Conservation (phyloP, 768 basidiomycete genomes). For the Cyclocybe cylindracea region DNA sequence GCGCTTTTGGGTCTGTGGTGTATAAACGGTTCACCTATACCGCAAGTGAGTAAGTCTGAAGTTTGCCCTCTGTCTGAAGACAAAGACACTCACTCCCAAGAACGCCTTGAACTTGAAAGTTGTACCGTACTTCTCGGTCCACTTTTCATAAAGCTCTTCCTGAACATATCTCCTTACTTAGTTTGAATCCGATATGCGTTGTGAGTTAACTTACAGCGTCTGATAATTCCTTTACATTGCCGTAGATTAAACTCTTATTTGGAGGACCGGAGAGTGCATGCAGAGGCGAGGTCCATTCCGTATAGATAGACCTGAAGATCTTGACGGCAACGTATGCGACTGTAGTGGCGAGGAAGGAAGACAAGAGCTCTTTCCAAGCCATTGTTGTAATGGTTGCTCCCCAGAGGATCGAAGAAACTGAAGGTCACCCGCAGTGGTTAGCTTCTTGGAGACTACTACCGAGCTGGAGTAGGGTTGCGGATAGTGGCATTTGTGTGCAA, state of each 20-base stretch:
- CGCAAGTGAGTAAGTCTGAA: neutral
- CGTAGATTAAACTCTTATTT: conserved; percentile 39
- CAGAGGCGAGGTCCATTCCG: conserved; percentile 10
- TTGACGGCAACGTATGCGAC: conserved; percentile 2
- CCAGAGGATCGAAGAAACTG: no score
- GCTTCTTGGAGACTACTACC: no score
- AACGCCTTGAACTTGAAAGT: conserved; percentile 42
- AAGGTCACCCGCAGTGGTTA: no score
- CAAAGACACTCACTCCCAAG: conserved; percentile 33
- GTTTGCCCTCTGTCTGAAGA: neutral
- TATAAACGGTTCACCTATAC: conserved; percentile 39
- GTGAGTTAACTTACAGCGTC: conserved; percentile 28
- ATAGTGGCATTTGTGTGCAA: no score
- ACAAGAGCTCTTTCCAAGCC: no score
- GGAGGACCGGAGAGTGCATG: conserved; percentile 19
- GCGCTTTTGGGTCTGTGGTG: conserved; percentile 59
- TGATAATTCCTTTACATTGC: conserved; percentile 41
- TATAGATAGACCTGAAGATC: neutral
- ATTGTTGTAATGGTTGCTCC: no score
- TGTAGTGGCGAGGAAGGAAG: neutral
- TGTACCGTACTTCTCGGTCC: conserved; percentile 45
- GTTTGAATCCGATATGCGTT: neutral
- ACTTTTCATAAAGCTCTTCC: conserved; percentile 39
- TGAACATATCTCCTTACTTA: conserved; percentile 14
- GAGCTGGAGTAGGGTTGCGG: no score